phyloP scores from a whole-genome alignment of 495 filamentous ascomycete species.

The Pseudomonodictys pantanalensis region DNA sequence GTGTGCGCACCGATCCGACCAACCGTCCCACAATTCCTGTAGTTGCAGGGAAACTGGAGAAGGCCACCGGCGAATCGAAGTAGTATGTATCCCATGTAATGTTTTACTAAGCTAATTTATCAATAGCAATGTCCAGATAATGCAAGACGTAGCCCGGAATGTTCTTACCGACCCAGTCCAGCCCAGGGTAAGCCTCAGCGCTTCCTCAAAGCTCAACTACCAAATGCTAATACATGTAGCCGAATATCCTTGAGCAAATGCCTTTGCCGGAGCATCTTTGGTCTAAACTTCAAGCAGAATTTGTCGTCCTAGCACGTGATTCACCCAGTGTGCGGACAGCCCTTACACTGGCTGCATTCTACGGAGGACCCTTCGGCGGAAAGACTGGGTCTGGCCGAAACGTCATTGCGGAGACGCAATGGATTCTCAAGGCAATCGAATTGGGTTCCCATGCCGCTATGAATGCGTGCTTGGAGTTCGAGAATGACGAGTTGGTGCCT shows the following conservation, averaged over 20 bases:
- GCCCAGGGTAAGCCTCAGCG: not conserved
- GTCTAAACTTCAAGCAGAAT: not conserved
- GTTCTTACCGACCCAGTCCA: not conserved
- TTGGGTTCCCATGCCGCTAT: not conserved
- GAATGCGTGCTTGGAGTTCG: not conserved
- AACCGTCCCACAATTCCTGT: not conserved
- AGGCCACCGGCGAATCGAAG: not conserved
- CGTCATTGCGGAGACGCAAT: not conserved
- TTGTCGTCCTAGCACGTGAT: not conserved
- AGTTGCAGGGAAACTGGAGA: not conserved
- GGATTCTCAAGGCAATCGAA: not conserved
- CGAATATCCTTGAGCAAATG: not conserved
- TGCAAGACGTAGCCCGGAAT: not conserved
- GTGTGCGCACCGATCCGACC: not conserved
- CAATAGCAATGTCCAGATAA: not conserved
- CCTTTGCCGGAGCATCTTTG: not conserved
- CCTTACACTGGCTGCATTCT: not conserved
- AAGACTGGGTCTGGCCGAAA: not conserved
- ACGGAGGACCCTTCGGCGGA: not conserved
- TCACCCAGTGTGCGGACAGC: not conserved
- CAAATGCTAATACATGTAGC: not conserved
- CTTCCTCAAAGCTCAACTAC: not conserved
- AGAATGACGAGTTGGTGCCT: not conserved
- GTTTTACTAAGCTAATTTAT: not conserved
- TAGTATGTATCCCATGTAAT: not conserved